phyloP scores from a whole-genome alignment of 768 basidiomycete genomes.

The Pleurotus tuoliensis region DNA sequence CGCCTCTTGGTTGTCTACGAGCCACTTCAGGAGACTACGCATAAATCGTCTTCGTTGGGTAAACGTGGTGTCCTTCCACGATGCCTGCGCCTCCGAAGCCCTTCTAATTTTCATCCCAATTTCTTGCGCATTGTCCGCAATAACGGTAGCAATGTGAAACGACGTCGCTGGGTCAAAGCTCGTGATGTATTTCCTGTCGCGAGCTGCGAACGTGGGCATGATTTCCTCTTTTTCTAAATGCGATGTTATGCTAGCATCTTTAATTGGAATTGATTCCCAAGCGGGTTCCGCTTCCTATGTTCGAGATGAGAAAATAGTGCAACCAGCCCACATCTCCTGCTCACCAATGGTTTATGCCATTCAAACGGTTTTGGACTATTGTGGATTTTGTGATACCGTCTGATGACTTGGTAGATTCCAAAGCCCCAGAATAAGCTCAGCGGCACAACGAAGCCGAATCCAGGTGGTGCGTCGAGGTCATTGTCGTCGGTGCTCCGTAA shows the following conservation, averaged over 20 bases:
- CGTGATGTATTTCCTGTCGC: constrained; percentile 71
- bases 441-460: constrained; percentile 62
- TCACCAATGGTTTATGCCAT: constrained; percentile 54
- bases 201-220: constrained; percentile 40
- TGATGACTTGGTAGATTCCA: constrained; percentile 76
- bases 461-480: constrained; percentile 42
- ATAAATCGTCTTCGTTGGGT: constrained; percentile 78
- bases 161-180: constrained; percentile 90
- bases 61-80: constrained; percentile 77
- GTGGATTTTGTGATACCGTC: constrained; percentile 68
- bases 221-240: constrained; percentile 57
- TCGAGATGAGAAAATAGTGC: not conserved
- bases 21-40: constrained; percentile 86
- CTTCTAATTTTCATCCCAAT: constrained; percentile 68
- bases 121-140: constrained; percentile 70
- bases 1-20: constrained; percentile 83
- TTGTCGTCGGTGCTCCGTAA: constrained; percentile 44
- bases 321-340: constrained; percentile 11
- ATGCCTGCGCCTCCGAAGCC: constrained; percentile 63
- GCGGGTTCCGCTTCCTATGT: constrained; percentile 54
- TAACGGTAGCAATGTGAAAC: constrained; percentile 70
- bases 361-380: constrained; percentile 73
- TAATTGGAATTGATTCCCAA: constrained; percentile 53
- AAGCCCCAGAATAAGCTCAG: constrained; percentile 68
- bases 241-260: constrained; percentile 57